A percentile compares a stretch with the other conserved stretches of the same genome.
phyloP scores from a whole-genome alignment of 768 basidiomycete genomes.

The Hebeloma cylindrosporum region DNA sequence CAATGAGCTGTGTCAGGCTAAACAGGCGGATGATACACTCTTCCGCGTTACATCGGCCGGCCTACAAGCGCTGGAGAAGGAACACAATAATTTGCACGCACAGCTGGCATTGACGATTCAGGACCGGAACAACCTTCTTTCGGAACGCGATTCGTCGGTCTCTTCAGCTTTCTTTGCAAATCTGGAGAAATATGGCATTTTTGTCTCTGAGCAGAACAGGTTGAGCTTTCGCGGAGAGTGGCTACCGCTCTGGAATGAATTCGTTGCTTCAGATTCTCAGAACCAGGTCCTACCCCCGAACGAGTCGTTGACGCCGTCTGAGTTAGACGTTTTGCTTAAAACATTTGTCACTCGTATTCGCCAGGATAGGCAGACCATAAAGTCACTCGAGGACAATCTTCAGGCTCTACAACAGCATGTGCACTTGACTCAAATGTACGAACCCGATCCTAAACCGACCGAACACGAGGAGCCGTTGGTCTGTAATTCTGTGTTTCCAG shows the following conservation, averaged over 20 bases:
- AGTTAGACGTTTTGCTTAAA: conserved; percentile 3
- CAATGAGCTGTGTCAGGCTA: not conserved
- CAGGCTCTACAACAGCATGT: not conserved
- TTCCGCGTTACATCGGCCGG: not conserved
- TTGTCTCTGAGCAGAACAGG: conserved; percentile 1
- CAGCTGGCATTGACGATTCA: not conserved
- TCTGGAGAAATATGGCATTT: conserved; percentile 7
- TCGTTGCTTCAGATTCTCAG: conserved; percentile 7
- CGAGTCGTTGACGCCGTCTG: conserved; percentile 5
- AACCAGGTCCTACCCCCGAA: not conserved
- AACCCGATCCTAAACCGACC: not conserved
- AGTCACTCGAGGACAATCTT: not conserved
- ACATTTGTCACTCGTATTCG: conserved; percentile 2
- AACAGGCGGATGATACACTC: not conserved
- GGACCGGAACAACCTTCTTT: not conserved
- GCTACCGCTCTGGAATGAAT: conserved; percentile 8
- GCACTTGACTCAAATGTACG: not conserved
- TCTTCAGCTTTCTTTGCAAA: conserved; percentile 2
- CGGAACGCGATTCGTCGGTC: not conserved
- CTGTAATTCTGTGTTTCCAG: no score
- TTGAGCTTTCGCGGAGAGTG: conserved; percentile 8
- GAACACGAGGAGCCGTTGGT: no score
- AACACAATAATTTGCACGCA: not conserved
- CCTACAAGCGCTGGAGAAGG: conserved; percentile 2
- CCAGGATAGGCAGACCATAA: not conserved